Evolutionary conservation across 192 early-diverging fungal genomes (phyloP).

Genomic region (Umbelopsis ramanniana): DNA sequence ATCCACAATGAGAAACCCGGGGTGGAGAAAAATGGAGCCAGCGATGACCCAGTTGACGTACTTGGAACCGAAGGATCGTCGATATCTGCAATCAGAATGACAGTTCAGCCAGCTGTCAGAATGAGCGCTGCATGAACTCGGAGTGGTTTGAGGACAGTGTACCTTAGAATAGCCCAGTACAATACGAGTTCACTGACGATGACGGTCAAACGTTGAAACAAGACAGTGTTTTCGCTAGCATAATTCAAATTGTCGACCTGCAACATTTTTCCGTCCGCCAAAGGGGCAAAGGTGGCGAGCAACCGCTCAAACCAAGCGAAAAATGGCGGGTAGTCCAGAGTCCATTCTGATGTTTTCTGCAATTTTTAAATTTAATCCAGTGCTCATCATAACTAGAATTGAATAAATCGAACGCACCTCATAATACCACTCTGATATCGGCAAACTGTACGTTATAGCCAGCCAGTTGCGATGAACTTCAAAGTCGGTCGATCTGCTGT

Average conservation of each 20-base stretch:
- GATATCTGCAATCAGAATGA: constrained; percentile 28
- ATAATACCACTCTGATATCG: constrained; percentile 85
- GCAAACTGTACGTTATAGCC: constrained; percentile 86
- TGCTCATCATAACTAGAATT: background rate
- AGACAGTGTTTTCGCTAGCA: constrained; percentile 64
- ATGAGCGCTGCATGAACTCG: background rate
- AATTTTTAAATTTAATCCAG: background rate
- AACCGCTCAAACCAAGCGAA: constrained; percentile 96
- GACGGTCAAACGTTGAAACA: constrained; percentile 86
- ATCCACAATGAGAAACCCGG: constrained; percentile 86
- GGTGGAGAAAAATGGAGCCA: constrained; percentile 66
- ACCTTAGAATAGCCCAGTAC: constrained; percentile 69
- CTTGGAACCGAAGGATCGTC: constrained; percentile 29
- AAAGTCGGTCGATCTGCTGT: constrained; percentile 93
- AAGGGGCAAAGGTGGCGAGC: constrained; percentile 62
- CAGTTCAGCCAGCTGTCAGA: background rate
- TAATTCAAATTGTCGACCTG: constrained; percentile 71
- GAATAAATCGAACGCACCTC: constrained; percentile 55
- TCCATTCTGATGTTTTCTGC: constrained; percentile 86
- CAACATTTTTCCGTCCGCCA: constrained; percentile 76
- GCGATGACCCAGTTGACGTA: constrained; percentile 50
- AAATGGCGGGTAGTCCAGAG: constrained; percentile 96
- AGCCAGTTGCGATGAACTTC: constrained; percentile 99
- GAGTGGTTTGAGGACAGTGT: background rate
- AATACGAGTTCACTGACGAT: constrained; percentile 81